Percentiles rank a stretch among this genome's conserved stretches.
phyloP scores from a whole-genome alignment of 1,139 yeast genomes.

The Keqinozyma sinolaborantium region DNA sequence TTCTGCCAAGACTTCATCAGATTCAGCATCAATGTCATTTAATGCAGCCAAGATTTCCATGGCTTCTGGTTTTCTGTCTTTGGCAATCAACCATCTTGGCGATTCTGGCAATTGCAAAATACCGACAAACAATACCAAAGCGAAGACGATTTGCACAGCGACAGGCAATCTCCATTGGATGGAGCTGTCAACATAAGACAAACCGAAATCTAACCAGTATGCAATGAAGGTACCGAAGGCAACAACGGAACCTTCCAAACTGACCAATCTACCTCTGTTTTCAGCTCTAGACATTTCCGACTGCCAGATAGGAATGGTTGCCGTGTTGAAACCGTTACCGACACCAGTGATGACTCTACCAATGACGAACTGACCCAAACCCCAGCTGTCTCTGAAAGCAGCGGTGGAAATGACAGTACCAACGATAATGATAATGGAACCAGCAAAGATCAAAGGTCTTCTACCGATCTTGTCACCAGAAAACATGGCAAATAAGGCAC shows the following conservation, averaged over 20 bases:
- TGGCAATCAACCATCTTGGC: constrained; percentile 41
- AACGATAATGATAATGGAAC: constrained; percentile 34
- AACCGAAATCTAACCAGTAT: constrained; percentile 53
- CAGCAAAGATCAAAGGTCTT: constrained; percentile 34
- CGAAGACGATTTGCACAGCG: constrained; percentile 20
- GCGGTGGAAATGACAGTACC: constrained; percentile 45
- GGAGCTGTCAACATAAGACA: constrained; percentile 42
- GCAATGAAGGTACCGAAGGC: constrained; percentile 39
- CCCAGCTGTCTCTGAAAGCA: constrained; percentile 56
- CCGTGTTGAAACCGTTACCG: constrained; percentile 29
- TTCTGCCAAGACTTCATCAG: constrained; percentile 43
- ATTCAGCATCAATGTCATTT: constrained; percentile 30
- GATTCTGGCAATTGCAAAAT: constrained; percentile 19
- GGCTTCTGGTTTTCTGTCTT: constrained; percentile 49
- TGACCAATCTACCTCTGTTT: constrained; percentile 52
- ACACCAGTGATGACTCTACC: constrained; percentile 48
- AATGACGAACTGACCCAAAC: constrained; percentile 41
- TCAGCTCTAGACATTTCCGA: constrained; percentile 32
- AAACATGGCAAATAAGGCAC: constrained; percentile 44
- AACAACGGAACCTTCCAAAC: constrained; percentile 65
- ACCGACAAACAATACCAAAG: constrained; percentile 13
- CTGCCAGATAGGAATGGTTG: constrained; percentile 40
- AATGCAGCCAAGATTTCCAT: constrained; percentile 33
- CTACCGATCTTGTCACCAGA: constrained; percentile 48
- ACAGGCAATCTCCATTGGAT: constrained; percentile 32